Evolutionary conservation across 495 filamentous ascomycete species (phyloP).

Genomic region (Aspergillus cavernicola): DNA sequence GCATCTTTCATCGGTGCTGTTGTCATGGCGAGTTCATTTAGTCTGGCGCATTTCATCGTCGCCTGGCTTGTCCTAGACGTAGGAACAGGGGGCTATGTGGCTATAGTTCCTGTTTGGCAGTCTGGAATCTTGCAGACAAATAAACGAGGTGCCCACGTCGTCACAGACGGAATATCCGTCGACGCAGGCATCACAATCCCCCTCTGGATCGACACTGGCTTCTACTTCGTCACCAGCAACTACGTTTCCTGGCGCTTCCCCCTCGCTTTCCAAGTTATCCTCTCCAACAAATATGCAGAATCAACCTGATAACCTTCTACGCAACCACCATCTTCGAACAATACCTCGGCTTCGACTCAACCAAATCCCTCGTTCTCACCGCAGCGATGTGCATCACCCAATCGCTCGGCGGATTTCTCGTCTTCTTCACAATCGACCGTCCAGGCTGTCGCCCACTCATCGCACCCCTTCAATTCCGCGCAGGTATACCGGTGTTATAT

Average conservation of each 20-base stretch:
- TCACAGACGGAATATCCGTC: constrained; percentile 63
- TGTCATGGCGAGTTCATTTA: constrained; percentile 39
- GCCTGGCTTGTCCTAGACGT: constrained; percentile 56
- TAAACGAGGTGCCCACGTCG: constrained; percentile 59
- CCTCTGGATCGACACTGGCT: constrained; percentile 64
- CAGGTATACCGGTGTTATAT: constrained; percentile 49
- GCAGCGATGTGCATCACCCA: constrained; percentile 76
- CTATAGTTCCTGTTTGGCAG: constrained; percentile 62
- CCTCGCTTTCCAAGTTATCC: constrained; percentile 60
- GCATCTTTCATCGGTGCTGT: constrained; percentile 38
- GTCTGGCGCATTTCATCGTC: constrained; percentile 35
- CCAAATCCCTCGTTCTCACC: constrained; percentile 77
- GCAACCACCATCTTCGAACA: constrained; percentile 57
- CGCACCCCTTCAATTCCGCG: constrained; percentile 64
- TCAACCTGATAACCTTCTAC: constrained; percentile 60
- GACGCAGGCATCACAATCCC: constrained; percentile 63
- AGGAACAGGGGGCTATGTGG: constrained; percentile 61
- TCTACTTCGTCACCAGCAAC: constrained; percentile 47
- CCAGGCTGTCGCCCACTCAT: constrained; percentile 67
- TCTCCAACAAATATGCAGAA: constrained; percentile 55
- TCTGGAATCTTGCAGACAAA: constrained; percentile 58
- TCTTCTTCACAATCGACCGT: constrained; percentile 74
- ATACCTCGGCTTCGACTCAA: constrained; percentile 56
- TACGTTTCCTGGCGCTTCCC: constrained; percentile 61
- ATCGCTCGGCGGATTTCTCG: constrained; percentile 65